These are phyloP conservation scores for Debaryomyces fabryi DNA, from an alignment of 1,139 yeast species.

Conservation along the genomic window DNA sequence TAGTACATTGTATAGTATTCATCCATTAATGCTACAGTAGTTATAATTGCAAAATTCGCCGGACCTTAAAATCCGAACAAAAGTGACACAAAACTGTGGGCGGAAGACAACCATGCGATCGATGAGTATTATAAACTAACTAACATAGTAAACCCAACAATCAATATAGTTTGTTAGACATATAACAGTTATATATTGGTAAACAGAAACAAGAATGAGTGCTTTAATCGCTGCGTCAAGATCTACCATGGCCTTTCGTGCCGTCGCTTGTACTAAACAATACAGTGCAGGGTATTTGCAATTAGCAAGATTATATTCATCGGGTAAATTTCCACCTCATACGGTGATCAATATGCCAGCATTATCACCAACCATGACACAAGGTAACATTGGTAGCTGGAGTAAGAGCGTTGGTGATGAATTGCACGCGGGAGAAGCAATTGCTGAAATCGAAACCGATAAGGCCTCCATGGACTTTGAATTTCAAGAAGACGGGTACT, in stretches of 20 bases:
- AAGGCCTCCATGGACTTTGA: constrained; percentile 99
- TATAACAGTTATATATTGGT: constrained; percentile 2
- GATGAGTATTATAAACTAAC: constrained; percentile 7
- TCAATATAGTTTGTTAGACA: constrained; percentile 1
- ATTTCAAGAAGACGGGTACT: constrained; percentile 96
- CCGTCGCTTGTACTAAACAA: constrained; percentile 21
- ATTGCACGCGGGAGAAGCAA: constrained; percentile 86
- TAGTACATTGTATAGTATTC: background rate
- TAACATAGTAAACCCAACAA: background rate
- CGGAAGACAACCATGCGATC: constrained; percentile 21
- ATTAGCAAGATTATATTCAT: constrained; percentile 45
- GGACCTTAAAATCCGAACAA: constrained; percentile 13
- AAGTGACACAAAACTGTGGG: constrained; percentile 12
- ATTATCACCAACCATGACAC: constrained; percentile 96
- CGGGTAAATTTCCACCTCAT: constrained; percentile 63
- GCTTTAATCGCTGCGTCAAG: constrained; percentile 39
- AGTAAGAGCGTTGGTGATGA: constrained; percentile 85
- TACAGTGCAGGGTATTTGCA: constrained; percentile 24
- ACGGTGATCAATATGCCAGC: constrained; percentile 87
- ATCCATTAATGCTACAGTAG: background rate
- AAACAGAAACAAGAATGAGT: constrained; percentile 25
- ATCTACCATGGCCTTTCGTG: constrained; percentile 31
- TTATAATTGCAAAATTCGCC: constrained; percentile 1
- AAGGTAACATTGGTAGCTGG: constrained; percentile 91
- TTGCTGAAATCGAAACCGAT: constrained; percentile 97